Conservation (phyloP, 495 filamentous ascomycete species). For the Beverwykella pulmonaria region DNA sequence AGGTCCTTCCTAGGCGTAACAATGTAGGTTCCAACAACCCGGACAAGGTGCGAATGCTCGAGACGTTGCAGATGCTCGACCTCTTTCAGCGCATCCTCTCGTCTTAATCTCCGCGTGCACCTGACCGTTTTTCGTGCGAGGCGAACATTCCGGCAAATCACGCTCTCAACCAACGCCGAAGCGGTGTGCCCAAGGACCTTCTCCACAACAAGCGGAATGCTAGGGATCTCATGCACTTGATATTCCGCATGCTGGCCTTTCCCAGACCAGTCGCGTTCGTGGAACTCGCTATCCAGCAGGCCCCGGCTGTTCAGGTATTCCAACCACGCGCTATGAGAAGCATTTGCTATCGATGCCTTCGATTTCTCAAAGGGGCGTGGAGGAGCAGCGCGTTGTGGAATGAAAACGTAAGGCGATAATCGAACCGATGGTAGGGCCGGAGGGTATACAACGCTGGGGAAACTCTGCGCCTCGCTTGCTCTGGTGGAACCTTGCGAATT, state of each 20-base stretch:
- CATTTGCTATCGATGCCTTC: no score
- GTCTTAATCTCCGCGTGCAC: conserved; percentile 7
- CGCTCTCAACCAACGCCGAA: conserved; percentile 32
- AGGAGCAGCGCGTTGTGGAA: no score
- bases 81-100: conserved; percentile 31
- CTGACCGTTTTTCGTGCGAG: conserved; percentile 35
- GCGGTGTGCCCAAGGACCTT: conserved; percentile 19
- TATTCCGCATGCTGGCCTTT: conserved; percentile 13
- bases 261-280: conserved; percentile 10
- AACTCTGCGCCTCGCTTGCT: no score
- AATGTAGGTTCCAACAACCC: conserved; percentile 33
- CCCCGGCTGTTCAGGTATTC: not conserved
- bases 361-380: no score
- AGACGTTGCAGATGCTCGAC: conserved; percentile 34
- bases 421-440: no score
- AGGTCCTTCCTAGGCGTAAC: conserved; percentile 13
- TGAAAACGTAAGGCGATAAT: no score
- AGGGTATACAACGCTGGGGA: no score
- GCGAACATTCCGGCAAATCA: conserved; percentile 26
- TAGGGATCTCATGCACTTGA: not conserved
- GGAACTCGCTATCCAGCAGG: not conserved
- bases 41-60: conserved; percentile 32
- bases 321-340: no score
- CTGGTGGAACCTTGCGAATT: no score
- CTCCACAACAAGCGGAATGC: conserved; percentile 10